Percentiles rank a stretch among this genome's conserved stretches.
Conservation (phyloP, 2,329 filamentous ascomycete species). For the Pestalotiopsis sp. region DNA sequence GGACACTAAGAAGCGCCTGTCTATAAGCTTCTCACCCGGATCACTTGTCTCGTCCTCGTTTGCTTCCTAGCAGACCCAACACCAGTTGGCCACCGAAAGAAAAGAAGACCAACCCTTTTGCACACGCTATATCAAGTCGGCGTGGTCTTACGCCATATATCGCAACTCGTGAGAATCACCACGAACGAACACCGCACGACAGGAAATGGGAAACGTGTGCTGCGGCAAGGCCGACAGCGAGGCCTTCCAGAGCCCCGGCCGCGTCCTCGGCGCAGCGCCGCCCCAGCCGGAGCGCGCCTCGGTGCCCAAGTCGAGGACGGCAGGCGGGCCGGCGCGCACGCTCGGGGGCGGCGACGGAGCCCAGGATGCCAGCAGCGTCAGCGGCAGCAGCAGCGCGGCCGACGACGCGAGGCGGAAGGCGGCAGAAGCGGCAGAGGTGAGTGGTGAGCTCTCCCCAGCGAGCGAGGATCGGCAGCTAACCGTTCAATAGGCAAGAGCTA, state of each 20-base stretch:
- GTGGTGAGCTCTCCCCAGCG: not conserved
- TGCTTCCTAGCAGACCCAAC: too few species aligned
- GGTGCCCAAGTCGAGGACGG: conserved; percentile 45
- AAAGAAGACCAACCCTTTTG: too few species aligned
- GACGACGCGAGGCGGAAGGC: conserved; percentile 71
- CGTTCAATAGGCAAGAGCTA: conserved; percentile 61
- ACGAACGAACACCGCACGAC: not conserved
- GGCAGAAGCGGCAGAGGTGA: conserved; percentile 81
- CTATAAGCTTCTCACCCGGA: too few species aligned
- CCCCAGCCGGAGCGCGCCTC: conserved; percentile 49
- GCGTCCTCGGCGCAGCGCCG: conserved; percentile 63
- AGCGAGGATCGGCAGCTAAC: not conserved
- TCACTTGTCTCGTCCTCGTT: too few species aligned
- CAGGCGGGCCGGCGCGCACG: conserved; percentile 61
- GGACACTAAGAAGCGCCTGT: too few species aligned
- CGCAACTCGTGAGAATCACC: too few species aligned
- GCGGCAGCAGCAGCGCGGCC: conserved; percentile 19
- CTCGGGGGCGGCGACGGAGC: conserved; percentile 53
- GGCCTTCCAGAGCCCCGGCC: conserved; percentile 71
- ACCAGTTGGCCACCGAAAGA: too few species aligned
- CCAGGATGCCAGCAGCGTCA: conserved; percentile 19
- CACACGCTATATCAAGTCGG: too few species aligned
- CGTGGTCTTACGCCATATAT: too few species aligned
- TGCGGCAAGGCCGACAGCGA: conserved; percentile 74
- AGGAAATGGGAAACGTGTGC: conserved; percentile 81